A percentile compares a stretch with the other conserved stretches of the same genome.
Evolutionary conservation across 768 basidiomycete species (phyloP).

Genomic region (Termitomyces sp.): DNA sequence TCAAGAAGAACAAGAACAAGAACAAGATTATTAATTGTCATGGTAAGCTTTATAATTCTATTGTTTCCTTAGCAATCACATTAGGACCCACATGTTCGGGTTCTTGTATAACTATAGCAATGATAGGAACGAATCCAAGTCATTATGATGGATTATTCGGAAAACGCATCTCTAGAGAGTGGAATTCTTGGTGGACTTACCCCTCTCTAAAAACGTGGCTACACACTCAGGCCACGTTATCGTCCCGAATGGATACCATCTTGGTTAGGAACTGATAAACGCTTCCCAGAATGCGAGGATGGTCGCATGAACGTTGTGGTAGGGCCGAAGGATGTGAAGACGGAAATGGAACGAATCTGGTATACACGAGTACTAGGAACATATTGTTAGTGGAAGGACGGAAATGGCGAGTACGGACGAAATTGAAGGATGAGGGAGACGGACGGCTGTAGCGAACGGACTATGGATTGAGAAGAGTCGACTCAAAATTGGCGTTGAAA

Average conservation of each 20-base stretch:
- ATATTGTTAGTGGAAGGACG: too few species aligned
- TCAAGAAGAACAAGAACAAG: neutral
- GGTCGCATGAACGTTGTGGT: neutral
- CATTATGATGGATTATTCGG: too few species aligned
- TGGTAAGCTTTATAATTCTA: neutral
- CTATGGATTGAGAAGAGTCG: too few species aligned
- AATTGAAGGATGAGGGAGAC: neutral
- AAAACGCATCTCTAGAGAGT: too few species aligned
- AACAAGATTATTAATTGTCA: neutral
- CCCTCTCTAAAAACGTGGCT: neutral
- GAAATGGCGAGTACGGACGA: too few species aligned
- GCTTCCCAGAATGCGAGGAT: too few species aligned
- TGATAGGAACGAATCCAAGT: neutral
- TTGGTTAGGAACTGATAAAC: neutral
- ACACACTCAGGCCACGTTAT: neutral
- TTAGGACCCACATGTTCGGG: neutral
- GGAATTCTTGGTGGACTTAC: neutral
- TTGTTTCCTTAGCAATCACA: neutral
- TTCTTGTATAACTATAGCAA: neutral
- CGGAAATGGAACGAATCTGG: too few species aligned
- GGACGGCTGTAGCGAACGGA: too few species aligned
- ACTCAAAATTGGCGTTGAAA: too few species aligned
- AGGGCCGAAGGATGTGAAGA: too few species aligned
- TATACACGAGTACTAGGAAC: too few species aligned
- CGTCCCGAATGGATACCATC: conserved; percentile 1